Evolutionary conservation across 1,139 yeast genomes (phyloP).

Genomic region (Chernovozyma aurita): DNA sequence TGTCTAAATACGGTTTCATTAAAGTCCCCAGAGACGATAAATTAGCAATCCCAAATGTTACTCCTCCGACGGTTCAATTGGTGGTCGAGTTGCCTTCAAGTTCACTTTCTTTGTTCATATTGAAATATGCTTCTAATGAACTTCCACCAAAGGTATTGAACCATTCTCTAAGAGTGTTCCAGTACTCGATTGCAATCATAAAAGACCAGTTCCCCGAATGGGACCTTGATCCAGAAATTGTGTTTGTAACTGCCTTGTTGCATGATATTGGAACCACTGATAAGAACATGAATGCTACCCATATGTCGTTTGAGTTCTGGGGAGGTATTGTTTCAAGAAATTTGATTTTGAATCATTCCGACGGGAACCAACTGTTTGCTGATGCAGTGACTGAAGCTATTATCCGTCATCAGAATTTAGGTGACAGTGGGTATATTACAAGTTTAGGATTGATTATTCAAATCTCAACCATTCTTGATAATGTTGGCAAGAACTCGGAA

Average conservation of each 20-base stretch:
- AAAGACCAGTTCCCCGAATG: constrained; percentile 34
- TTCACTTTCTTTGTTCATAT: constrained; percentile 16
- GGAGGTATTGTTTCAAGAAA: constrained; percentile 33
- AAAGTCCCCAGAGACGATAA: constrained; percentile 27
- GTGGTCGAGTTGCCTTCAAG: constrained; percentile 19
- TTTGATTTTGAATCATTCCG: constrained; percentile 20
- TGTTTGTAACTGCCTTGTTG: constrained; percentile 29
- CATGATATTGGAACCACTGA: constrained; percentile 37
- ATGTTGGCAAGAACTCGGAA: constrained; percentile 29
- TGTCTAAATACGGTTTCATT: constrained; percentile 31
- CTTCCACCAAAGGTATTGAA: constrained; percentile 25
- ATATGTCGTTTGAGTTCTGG: constrained; percentile 35
- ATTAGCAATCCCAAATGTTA: constrained; percentile 23
- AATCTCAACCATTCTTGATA: constrained; percentile 33
- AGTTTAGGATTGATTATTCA: constrained; percentile 33
- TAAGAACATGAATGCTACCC: constrained; percentile 31
- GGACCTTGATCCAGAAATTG: constrained; percentile 28
- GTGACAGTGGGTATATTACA: constrained; percentile 32
- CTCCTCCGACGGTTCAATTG: constrained; percentile 23
- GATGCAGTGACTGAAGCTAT: constrained; percentile 39
- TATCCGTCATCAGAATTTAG: constrained; percentile 36
- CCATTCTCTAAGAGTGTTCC: constrained; percentile 32
- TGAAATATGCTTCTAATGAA: constrained; percentile 21
- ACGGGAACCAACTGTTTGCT: constrained; percentile 24
- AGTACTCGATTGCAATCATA: constrained; percentile 30